phyloP scores from a whole-genome alignment of 208 protist species.

The Polymyxa betae region DNA sequence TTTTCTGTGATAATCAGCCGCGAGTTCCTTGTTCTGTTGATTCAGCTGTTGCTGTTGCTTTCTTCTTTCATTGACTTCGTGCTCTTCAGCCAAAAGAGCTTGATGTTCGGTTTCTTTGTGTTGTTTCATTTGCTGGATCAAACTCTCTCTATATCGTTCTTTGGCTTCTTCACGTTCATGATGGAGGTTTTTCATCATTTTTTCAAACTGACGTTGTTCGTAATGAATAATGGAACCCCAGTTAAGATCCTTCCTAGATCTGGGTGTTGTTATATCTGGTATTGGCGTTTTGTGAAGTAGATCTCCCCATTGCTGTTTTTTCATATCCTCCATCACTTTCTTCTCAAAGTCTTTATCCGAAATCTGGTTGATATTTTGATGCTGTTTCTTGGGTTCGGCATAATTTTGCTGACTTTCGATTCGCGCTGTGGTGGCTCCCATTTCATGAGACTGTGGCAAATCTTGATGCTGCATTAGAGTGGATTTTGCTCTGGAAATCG shows the following conservation, averaged over 20 bases:
- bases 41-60: background rate
- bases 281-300: background rate
- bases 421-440: background rate
- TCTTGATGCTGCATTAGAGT: background rate
- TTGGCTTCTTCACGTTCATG: background rate
- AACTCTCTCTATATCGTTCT: background rate
- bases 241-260: background rate
- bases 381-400: background rate
- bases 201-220: slow-evolving; percentile 42
- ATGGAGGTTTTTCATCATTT: background rate
- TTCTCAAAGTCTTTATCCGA: background rate
- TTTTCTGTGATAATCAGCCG: background rate
- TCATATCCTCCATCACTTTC: background rate
- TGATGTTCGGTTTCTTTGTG: background rate
- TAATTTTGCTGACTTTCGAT: too few species aligned
- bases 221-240: slow-evolving; percentile 23
- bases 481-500: background rate
- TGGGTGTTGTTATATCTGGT: background rate
- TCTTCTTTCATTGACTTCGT: background rate
- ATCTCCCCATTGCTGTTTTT: slow-evolving; percentile 22
- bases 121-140: background rate
- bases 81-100: background rate
- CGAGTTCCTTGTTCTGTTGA: background rate
- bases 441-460: background rate
- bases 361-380: too few species aligned